These are phyloP conservation scores for Centaurea solstitialis DNA, from an alignment of 129 eudicot species.

Conservation along the genomic window DNA sequence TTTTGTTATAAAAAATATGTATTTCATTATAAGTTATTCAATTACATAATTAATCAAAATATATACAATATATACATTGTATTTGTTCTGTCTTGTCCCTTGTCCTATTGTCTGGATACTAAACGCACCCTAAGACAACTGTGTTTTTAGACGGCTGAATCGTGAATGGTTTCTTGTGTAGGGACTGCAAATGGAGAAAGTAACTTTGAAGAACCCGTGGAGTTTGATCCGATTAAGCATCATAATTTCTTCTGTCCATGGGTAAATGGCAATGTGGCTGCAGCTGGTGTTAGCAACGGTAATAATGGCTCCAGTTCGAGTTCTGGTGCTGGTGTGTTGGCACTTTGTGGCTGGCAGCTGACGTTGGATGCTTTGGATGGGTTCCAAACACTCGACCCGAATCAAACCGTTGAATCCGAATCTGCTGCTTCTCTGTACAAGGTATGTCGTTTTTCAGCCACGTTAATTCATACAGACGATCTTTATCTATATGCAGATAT, in stretches of 20 bases:
- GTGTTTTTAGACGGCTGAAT: constrained; percentile 2
- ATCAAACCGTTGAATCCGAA: constrained; percentile 32
- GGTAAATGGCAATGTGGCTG: constrained; percentile 98
- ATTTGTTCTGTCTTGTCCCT: no score
- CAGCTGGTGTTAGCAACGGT: constrained; percentile 72
- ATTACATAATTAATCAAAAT: no score
- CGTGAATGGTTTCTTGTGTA: constrained; percentile 2
- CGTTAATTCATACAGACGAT: not conserved
- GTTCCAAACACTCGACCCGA: constrained; percentile 21
- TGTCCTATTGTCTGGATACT: no score
- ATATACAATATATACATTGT: no score
- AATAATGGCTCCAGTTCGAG: constrained; percentile 59
- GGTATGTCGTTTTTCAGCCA: constrained; percentile 4
- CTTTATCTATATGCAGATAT: not conserved
- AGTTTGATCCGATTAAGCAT: constrained; percentile 91
- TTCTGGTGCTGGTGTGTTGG: constrained; percentile 31
- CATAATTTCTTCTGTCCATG: constrained; percentile 90
- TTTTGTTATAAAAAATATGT: no score
- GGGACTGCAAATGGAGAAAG: constrained; percentile 37
- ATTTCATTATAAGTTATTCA: no score
- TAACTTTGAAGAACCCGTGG: constrained; percentile 41
- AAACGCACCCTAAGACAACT: not conserved
- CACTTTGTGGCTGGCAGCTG: constrained; percentile 42
- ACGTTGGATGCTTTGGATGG: constrained; percentile 35
- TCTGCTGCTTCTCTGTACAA: constrained; percentile 41